These are phyloP conservation scores for Plasmopara muralis DNA, from an alignment of 352 stramenopile species.

Conservation along the genomic window DNA sequence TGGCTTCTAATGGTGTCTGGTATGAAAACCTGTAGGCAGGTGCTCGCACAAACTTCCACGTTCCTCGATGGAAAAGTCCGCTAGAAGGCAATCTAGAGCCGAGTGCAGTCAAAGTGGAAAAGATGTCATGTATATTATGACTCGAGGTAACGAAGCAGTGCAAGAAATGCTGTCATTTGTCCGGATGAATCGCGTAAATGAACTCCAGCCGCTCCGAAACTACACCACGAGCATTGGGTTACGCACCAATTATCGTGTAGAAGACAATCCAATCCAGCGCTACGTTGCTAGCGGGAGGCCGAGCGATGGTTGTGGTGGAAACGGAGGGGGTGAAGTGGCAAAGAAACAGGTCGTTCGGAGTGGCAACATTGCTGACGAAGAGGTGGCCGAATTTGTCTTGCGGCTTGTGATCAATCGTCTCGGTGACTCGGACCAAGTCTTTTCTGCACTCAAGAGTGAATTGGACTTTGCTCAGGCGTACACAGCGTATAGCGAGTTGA, in stretches of 20 bases:
- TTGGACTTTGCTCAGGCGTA: constrained; percentile 29
- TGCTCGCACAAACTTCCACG: constrained; percentile 6
- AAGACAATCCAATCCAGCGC: constrained; percentile 41
- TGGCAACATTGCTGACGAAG: constrained; percentile 25
- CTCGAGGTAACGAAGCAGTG: not conserved
- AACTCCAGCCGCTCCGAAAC: constrained; percentile 10
- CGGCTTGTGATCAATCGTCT: constrained; percentile 28
- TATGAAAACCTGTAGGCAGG: not conserved
- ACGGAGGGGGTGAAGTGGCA: constrained; percentile 10
- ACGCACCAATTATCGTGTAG: constrained; percentile 16
- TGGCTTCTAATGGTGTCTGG: constrained; percentile 7
- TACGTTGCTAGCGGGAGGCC: constrained; percentile 48
- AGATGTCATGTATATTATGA: constrained; percentile 15
- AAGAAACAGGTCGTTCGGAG: constrained; percentile 17
- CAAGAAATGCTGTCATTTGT: constrained; percentile 8
- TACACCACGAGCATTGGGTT: constrained; percentile 28
- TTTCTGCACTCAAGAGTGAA: constrained; percentile 18
- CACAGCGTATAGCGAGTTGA: constrained; percentile 33
- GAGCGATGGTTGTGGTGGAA: constrained; percentile 25
- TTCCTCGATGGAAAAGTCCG: constrained; percentile 9
- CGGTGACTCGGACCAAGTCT: constrained; percentile 4
- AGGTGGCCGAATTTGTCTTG: constrained; percentile 37
- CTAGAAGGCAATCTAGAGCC: constrained; percentile 10
- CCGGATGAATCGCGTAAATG: constrained; percentile 3
- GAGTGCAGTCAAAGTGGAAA: not conserved